Percentiles rank a stretch among this genome's conserved stretches.
Conservation (phyloP, 352 stramenopile species). For the Phytophthora vignae region DNA sequence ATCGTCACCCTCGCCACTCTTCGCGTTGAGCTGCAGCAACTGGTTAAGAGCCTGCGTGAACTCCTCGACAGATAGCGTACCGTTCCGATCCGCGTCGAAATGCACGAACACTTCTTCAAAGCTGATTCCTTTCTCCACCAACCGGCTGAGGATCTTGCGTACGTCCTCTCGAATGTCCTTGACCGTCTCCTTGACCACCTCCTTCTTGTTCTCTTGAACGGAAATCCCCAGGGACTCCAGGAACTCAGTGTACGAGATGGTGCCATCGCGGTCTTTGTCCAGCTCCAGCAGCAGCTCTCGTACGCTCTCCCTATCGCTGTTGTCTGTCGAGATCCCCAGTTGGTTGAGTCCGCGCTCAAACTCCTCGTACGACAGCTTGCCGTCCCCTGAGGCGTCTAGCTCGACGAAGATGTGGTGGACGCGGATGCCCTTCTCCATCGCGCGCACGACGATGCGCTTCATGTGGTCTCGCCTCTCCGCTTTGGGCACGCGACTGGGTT, state of each 20-base stretch:
- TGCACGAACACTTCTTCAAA: constrained; percentile 73
- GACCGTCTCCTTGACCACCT: constrained; percentile 49
- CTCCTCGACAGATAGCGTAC: constrained; percentile 63
- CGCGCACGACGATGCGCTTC: constrained; percentile 56
- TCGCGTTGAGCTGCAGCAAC: constrained; percentile 39
- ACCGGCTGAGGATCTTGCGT: constrained; percentile 54
- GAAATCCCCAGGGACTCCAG: constrained; percentile 61
- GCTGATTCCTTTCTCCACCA: constrained; percentile 57
- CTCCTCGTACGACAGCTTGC: constrained; percentile 62
- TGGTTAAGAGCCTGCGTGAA: constrained; percentile 61
- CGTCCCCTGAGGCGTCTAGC: constrained; percentile 68
- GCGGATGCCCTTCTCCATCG: constrained; percentile 62
- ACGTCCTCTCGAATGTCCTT: constrained; percentile 58
- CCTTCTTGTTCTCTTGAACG: constrained; percentile 51
- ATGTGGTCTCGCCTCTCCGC: constrained; percentile 56
- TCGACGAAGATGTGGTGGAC: constrained; percentile 75
- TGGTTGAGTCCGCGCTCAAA: constrained; percentile 60
- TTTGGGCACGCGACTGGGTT: constrained; percentile 22
- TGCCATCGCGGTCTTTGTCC: constrained; percentile 66
- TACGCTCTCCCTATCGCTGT: constrained; percentile 43
- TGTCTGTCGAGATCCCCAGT: constrained; percentile 54
- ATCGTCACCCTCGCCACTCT: not conserved
- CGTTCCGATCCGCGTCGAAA: constrained; percentile 72
- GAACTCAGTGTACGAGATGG: constrained; percentile 87
- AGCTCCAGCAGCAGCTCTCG: constrained; percentile 56